Conservation (phyloP, 768 basidiomycete species). For the Phylloporus arenicola region DNA sequence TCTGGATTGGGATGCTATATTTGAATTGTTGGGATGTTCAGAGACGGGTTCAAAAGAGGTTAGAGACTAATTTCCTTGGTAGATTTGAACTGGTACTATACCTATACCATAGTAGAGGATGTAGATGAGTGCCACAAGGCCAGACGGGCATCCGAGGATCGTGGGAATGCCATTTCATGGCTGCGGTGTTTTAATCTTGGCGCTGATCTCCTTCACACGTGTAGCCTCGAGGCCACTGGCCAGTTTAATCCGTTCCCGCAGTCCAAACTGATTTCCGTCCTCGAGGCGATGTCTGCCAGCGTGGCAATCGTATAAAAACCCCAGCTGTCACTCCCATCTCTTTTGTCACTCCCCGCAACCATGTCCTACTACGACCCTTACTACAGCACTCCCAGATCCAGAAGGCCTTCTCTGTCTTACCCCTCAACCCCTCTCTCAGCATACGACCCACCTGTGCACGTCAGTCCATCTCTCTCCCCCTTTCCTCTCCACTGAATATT, state of each 20-base stretch:
- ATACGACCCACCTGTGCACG: conserved; percentile 42
- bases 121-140: no score
- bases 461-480: conserved; percentile 21
- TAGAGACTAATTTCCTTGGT: conserved; percentile 5
- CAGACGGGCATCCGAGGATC: neutral
- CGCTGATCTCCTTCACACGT: neutral
- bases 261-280: conserved; percentile 23
- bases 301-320: conserved; percentile 25
- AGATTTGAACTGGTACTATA: conserved; percentile 6
- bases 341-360: conserved; percentile 11
- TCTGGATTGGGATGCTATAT: conserved; percentile 30
- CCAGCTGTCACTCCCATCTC: neutral
- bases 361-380: conserved; percentile 45
- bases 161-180: neutral
- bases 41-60: neutral
- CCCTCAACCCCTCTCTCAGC: conserved; percentile 29
- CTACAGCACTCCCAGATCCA: conserved; percentile 28
- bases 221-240: neutral
- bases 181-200: neutral
- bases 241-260: neutral
- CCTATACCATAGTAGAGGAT: conserved; percentile 5
- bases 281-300: conserved; percentile 25
- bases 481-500: conserved; percentile 4
- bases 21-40: conserved; percentile 23
- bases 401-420: conserved; percentile 33